Evolutionary conservation across 2,329 filamentous ascomycete species (phyloP).

Genomic region (Mollisia scopiformis): DNA sequence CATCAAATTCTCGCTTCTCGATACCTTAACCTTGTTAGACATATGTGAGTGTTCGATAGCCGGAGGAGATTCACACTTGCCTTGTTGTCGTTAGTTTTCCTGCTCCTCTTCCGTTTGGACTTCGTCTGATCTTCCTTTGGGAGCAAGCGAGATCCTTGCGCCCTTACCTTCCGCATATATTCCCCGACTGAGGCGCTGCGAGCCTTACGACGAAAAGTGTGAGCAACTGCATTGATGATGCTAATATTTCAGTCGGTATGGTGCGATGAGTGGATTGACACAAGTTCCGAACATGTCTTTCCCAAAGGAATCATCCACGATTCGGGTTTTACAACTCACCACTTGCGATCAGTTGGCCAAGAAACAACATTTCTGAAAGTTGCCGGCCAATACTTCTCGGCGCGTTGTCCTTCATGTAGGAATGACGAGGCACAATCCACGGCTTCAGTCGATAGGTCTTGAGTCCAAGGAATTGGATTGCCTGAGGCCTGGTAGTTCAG

Average conservation of each 20-base stretch:
- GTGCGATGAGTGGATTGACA: too few relatives aligned
- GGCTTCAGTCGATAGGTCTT: neutral
- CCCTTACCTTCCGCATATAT: too few relatives aligned
- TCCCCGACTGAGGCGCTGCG: too few relatives aligned
- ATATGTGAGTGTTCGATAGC: too few relatives aligned
- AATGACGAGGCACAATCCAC: neutral
- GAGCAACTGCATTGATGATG: neutral
- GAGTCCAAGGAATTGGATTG: neutral
- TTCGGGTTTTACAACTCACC: neutral
- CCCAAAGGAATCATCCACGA: too few relatives aligned
- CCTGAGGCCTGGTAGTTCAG: neutral
- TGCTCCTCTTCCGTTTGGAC: neutral
- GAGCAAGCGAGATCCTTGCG: too few relatives aligned
- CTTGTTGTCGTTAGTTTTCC: too few relatives aligned
- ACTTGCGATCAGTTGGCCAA: conserved; percentile 1
- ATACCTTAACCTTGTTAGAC: neutral
- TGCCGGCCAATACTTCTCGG: neutral
- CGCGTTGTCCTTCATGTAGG: neutral
- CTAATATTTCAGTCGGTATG: neutral
- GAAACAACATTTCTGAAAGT: neutral
- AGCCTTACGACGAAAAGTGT: conserved; percentile 1
- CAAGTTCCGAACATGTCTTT: too few relatives aligned
- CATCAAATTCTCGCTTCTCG: neutral
- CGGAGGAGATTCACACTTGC: neutral
- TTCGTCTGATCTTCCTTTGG: neutral